Base-by-base conservation (phyloP, 2,329 filamentous ascomycete genomes). In the Volutella citrinella region DNA sequence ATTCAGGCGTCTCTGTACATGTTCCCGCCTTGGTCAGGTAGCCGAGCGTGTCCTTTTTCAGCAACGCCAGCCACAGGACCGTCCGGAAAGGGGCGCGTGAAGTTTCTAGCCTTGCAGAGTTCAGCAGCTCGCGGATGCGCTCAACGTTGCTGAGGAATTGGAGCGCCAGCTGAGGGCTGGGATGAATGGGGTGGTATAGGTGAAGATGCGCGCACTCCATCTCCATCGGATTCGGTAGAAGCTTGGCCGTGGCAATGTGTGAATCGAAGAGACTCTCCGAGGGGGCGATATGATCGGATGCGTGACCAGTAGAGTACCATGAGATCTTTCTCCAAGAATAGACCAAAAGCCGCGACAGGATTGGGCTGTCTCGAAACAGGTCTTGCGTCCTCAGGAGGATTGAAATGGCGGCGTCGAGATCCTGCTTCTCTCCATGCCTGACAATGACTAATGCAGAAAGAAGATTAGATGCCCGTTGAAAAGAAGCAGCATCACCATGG, bases 151-250 rank as follows among this genome's bases (percentile, higher is more conserved):
- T 43, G 39, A 79, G 65, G 33, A 72, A 68, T 3, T 62, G 49
- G 10, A 79, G 47, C 0, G 76, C 76, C 2, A 64, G 62, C 3
- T 59, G 53, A 15, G 69, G 63, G 17, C 66, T 64, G 1, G 76
- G 76, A 4, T 61, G 59, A 0, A 68, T 69, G 0, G 76, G 76
- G 47, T 80, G 76, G 36, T 74, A 63, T 3, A 80, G 61, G 18
- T 70, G 63, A 5, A 80, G 60, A 43, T 80, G 76, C 0, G 76
- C 75, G 19, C 64, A 60, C 30, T 76, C 69, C 7, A 77, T 51
- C 7, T 52, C 50, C 22, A 69, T 53, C 2, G 60, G 54, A 16
- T 49, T 48, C 6, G 55, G 45, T 12, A 70, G 55, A 12, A 59
- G 60, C 30, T 65, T 55, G 15, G 69, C 70, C 5, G 74, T 62